Conservation (phyloP, 129 eudicot genomes). For the Tanacetum coccineum region DNA sequence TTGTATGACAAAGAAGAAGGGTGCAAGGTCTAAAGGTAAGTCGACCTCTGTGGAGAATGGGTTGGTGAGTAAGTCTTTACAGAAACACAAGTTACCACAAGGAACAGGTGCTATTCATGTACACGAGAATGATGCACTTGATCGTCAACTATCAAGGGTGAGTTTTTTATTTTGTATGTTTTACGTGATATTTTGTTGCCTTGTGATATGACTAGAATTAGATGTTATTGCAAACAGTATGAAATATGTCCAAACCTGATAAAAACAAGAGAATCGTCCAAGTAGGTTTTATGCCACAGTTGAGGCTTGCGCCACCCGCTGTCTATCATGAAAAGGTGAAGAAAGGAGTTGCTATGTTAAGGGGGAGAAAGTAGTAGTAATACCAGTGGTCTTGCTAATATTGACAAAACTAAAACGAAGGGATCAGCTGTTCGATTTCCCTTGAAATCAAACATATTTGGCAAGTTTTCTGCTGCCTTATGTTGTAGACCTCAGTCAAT, state of each 20-base stretch:
- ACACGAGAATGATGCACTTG: slow-evolving; percentile 35
- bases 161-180: slow-evolving; percentile 8
- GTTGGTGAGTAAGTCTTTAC: slow-evolving; percentile 39
- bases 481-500: neutral
- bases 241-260: slow-evolving; percentile 65
- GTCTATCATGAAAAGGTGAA: slow-evolving; percentile 93
- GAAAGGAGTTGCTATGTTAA: slow-evolving; percentile 44
- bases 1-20: slow-evolving; percentile 68
- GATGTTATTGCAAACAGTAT: slow-evolving; percentile 60
- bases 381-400: slow-evolving; percentile 30
- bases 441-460: slow-evolving; percentile 77
- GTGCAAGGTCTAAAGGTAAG: neutral
- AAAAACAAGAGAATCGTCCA: slow-evolving; percentile 49
- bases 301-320: slow-evolving; percentile 96
- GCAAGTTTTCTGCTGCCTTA: slow-evolving; percentile 30
- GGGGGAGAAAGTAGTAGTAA: slow-evolving; percentile 48
- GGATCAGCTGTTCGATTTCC: slow-evolving; percentile 68
- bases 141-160: slow-evolving; percentile 77
- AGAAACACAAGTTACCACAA: slow-evolving; percentile 42
- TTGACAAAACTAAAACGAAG: slow-evolving; percentile 47
- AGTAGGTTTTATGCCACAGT: slow-evolving; percentile 57
- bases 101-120: slow-evolving; percentile 35
- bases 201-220: slow-evolving; percentile 12
- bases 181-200: neutral
- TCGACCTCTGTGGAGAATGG: slow-evolving; percentile 42